Evolutionary conservation across 768 basidiomycete genomes (phyloP), one percentile per base, ranked within the genome.

Genomic region (Lentinula boryana): DNA sequence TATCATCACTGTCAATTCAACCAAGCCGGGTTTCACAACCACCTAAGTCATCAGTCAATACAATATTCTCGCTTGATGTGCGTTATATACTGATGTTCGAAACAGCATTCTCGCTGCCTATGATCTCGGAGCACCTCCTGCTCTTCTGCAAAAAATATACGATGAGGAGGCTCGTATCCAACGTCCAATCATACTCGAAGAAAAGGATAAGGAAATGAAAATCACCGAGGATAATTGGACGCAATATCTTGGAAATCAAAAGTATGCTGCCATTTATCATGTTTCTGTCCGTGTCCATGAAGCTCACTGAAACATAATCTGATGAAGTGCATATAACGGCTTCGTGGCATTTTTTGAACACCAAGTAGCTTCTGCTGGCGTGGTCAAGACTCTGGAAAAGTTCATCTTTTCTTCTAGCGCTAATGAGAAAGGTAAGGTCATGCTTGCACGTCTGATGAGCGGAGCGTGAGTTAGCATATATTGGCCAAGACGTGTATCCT

Each of bases 1-100:
- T 66, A 69, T 15, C 77, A 84, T 62, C 84, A 85, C 62, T 83
- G 83, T 65, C 79, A 77, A 66, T 83, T 77, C 64, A 69, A 74
- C 10, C 55, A 67, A 16, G 70, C 73, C 16, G 75, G 76, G 2
- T 73, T 85, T 32, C 84, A 86, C 64, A 85, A 85, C 66, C 85
- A 86, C 67, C 68, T 83, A 13, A 80, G 78, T 63, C 84, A 86
- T 64, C 84, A 85, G 84, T 85, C 55, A 69, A 80, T 65, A 35
- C 44, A n/a, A 23, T 31, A 49, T 63, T 18, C 23, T 16, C 40
- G 46, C 12, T 41, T 8, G 8, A 27, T 21, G 55, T 21, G 43
- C 54, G 12, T 18, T 12, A n/a, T 31, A 15, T 18, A 15, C 12
- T 21, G 8, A 23, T 6, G 1, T 35, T 33, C 16, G 32, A n/a